Percentiles rank a stretch among this genome's conserved stretches.
Conservation (phyloP, 257 asterid species). For the Nicotiana undulata region DNA sequence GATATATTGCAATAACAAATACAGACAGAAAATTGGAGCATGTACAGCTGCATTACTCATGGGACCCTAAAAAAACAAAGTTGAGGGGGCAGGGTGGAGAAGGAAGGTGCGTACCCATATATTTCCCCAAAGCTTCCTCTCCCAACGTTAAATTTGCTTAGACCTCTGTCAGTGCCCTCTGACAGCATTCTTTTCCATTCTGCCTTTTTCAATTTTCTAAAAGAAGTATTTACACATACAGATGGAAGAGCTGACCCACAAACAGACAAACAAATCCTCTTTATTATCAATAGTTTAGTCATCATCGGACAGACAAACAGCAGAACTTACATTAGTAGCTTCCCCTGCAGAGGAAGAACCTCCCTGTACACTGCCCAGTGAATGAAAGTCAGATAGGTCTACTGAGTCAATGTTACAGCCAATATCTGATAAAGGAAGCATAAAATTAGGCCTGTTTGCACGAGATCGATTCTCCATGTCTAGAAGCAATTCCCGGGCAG, state of each 20-base stretch:
- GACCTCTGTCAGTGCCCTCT: background rate
- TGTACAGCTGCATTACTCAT: background rate
- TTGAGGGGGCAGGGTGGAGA: background rate
- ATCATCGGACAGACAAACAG: slow-evolving; percentile 68
- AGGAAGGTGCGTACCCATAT: slow-evolving; percentile 1
- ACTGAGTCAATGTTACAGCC: background rate
- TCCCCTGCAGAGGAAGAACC: slow-evolving; percentile 16
- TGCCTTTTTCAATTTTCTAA: slow-evolving; percentile 2
- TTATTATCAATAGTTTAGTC: slow-evolving; percentile 20
- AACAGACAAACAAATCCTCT: background rate
- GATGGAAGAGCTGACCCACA: slow-evolving; percentile 3
- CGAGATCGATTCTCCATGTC: slow-evolving; percentile 22
- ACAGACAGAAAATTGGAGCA: background rate
- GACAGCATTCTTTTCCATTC: background rate
- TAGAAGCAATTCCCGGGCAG: slow-evolving; percentile 13
- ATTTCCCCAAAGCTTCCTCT: slow-evolving; percentile 3
- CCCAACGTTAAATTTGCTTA: slow-evolving; percentile 4
- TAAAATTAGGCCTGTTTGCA: slow-evolving; percentile 7
- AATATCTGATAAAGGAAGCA: slow-evolving; percentile 12
- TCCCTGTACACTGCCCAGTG: slow-evolving; percentile 17
- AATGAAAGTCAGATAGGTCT: slow-evolving; percentile 29
- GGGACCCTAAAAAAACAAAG: background rate
- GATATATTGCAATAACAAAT: background rate
- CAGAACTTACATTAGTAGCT: slow-evolving; percentile 28
- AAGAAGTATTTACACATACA: background rate